Evolutionary conservation across 2,329 filamentous ascomycete genomes (phyloP).

Genomic region (Seiridium unicorne): DNA sequence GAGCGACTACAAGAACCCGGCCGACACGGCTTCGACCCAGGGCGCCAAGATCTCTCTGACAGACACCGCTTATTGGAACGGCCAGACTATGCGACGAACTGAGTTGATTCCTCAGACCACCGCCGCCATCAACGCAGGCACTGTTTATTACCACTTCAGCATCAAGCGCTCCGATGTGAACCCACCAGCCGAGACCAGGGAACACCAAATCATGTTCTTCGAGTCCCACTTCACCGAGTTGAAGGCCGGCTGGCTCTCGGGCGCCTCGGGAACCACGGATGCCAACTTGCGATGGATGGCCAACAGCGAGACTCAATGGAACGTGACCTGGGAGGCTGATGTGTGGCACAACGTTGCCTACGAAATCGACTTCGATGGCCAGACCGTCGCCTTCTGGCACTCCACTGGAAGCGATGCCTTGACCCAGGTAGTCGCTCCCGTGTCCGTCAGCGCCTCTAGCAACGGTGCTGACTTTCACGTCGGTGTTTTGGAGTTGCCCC

Average conservation of each 20-base stretch:
- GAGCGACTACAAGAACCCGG: constrained; percentile 61
- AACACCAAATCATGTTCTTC: constrained; percentile 65
- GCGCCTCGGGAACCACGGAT: constrained; percentile 42
- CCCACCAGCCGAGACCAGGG: constrained; percentile 57
- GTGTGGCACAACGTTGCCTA: constrained; percentile 77
- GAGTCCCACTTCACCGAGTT: constrained; percentile 75
- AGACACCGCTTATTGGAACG: constrained; percentile 67
- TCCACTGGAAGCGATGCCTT: constrained; percentile 60
- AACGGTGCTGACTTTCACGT: constrained; percentile 74
- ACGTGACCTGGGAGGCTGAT: constrained; percentile 56
- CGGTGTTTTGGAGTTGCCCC: constrained; percentile 64
- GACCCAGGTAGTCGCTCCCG: constrained; percentile 56
- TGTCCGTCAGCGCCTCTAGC: constrained; percentile 38
- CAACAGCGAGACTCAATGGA: constrained; percentile 60
- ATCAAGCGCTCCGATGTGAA: constrained; percentile 60
- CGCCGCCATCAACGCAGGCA: constrained; percentile 63
- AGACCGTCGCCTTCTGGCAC: constrained; percentile 68
- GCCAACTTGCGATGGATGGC: constrained; percentile 64
- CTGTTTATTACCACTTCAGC: constrained; percentile 71
- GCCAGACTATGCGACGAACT: constrained; percentile 69
- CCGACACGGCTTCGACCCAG: constrained; percentile 58
- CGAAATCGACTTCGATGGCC: constrained; percentile 65
- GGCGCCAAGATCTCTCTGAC: constrained; percentile 68
- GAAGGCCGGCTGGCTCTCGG: constrained; percentile 63
- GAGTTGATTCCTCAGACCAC: constrained; percentile 72